A percentile compares a stretch with the other conserved stretches of the same genome.
Evolutionary conservation across 495 filamentous ascomycete genomes (phyloP).

Genomic region (Acidomyces sp.): DNA sequence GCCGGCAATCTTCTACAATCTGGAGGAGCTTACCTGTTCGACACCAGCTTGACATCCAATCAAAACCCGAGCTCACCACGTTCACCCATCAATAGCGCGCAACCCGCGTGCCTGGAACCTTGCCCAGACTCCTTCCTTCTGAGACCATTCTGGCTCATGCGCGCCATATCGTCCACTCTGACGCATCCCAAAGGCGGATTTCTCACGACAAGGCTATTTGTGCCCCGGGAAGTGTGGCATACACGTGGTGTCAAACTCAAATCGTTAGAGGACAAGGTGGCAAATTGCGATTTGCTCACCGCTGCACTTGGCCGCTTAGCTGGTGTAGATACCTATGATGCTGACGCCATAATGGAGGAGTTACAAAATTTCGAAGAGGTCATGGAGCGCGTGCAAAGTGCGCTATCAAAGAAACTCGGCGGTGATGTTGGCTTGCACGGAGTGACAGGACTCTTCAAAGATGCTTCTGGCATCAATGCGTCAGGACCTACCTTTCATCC

Average conservation of each 20-base stretch:
- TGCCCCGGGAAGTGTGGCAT: constrained; percentile 84
- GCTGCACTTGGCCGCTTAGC: constrained; percentile 60
- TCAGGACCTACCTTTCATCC: background rate
- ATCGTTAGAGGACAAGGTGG: constrained; percentile 81
- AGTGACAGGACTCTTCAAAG: constrained; percentile 52
- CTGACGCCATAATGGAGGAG: constrained; percentile 82
- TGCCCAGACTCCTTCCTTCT: constrained; percentile 78
- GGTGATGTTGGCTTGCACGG: constrained; percentile 78
- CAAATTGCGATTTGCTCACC: constrained; percentile 83
- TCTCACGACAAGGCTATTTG: constrained; percentile 75
- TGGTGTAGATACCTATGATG: constrained; percentile 73
- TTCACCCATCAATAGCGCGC: constrained; percentile 35
- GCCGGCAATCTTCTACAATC: constrained; percentile 38
- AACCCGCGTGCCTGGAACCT: constrained; percentile 70
- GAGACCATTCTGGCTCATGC: constrained; percentile 93
- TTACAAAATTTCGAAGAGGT: constrained; percentile 86
- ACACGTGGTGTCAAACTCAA: constrained; percentile 90
- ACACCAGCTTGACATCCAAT: constrained; percentile 55
- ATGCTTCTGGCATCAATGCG: constrained; percentile 24
- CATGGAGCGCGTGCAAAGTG: constrained; percentile 69
- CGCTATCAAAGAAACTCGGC: constrained; percentile 70
- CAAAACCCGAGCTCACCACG: constrained; percentile 42
- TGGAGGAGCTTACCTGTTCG: constrained; percentile 70
- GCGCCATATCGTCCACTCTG: constrained; percentile 82
- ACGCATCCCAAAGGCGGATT: constrained; percentile 86